Evolutionary conservation across 2,329 filamentous ascomycete genomes (phyloP).

Genomic region (Scleromitrula shiraiana): DNA sequence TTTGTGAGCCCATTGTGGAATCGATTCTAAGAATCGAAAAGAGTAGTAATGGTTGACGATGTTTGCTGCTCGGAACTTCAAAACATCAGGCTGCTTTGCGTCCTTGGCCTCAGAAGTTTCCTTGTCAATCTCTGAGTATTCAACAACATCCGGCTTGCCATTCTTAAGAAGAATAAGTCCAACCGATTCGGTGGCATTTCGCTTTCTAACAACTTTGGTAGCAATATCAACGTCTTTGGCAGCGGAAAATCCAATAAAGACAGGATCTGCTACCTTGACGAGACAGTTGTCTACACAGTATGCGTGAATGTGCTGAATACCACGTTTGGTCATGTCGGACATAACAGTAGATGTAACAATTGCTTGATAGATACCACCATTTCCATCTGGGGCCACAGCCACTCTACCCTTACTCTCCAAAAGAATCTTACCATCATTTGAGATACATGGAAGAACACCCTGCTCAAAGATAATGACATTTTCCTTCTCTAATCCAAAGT

Average conservation of each 20-base stretch:
- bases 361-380: constrained; percentile 93
- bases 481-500: constrained; percentile 79
- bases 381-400: constrained; percentile 92
- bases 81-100: constrained; percentile 65
- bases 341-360: constrained; percentile 73
- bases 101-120: constrained; percentile 87
- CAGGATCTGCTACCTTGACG: constrained; percentile 95
- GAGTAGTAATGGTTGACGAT: constrained; percentile 99
- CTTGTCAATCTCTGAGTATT: constrained; percentile 94
- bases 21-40: constrained; percentile 82
- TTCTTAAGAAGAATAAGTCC: constrained; percentile 93
- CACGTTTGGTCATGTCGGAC: constrained; percentile 79
- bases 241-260: constrained; percentile 90
- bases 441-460: constrained; percentile 92
- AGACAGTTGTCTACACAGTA: constrained; percentile 99
- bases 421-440: constrained; percentile 94
- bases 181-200: constrained; percentile 90
- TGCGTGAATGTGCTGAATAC: constrained; percentile 89
- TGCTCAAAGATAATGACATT: constrained; percentile 95
- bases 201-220: constrained; percentile 99
- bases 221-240: constrained; percentile 87
- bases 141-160: constrained; percentile 91
- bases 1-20: constrained; percentile 76
- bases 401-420: constrained; percentile 84
- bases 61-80: constrained; percentile 96